Evolutionary conservation across 306 rosid genomes (phyloP), one percentile per base, ranked within the genome.

Genomic region (Dryas octopetala): DNA sequence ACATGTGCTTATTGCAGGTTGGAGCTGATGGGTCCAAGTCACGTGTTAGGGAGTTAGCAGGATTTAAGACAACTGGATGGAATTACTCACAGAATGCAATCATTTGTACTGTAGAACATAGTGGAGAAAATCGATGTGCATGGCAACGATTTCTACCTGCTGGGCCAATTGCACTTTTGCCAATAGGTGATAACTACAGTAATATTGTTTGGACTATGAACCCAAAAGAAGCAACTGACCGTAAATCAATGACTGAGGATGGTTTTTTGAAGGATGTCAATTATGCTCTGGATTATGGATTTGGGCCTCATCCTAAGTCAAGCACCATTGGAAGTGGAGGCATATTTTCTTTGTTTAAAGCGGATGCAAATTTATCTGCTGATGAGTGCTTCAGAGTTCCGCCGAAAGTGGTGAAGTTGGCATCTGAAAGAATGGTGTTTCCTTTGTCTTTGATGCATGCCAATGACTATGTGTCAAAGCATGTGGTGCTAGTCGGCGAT

Each of bases 11-110:
- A 5, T 62, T 76, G 81, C 85, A 95, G 97, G 98, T 91, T 75
- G 98, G 97, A 17, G 93, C 97, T 17, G 98, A 95, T 84, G 98
- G 98, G 58, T 91, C 95, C 66, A 95, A 84, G 85, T 95, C 98
- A 40, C 89, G 71, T 49, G 96, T 91, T 77, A 89, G 97, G 84
- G 96, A 91, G 71, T 83, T 90, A 76, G 89, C 91, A 32, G 96
- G 95, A 77, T 85, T 95, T 76, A 90, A 71, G 83, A 90, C 97
- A 49, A 89, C 92, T 6, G 98, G 97, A 73, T 95, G 98, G 97
- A 90, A 83, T 68, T 95, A 95, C 82, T 90, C 93, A 46, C 98
- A 91, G 87, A 90, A 89, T 77, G 98, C 98, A 79, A 71, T 95
- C 68, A 90, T 91, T 74, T 91, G 98, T 76, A 95, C 97, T 0